Evolutionary conservation across 805 yeast species (phyloP), one percentile per base, ranked within the genome.

Genomic region (Hanseniaspora lindneri): DNA sequence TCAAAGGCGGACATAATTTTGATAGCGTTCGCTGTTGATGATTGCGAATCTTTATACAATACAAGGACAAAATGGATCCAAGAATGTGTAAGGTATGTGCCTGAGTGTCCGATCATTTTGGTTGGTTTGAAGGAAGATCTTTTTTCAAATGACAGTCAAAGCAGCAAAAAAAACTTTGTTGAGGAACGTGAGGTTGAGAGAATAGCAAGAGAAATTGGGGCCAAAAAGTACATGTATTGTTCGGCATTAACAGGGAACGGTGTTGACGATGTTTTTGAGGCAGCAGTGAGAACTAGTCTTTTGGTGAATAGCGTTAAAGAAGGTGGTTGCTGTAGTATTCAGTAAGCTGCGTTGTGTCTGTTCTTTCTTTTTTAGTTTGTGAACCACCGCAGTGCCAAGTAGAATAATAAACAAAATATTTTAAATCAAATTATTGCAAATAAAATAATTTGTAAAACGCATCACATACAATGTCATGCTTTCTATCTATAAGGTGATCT

Each of bases 181-280:
- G 77, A 74, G 56, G 56, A 47, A 9, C 59, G 55, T 35, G 75
- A 73, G 54, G 96, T 83, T 4, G 81, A 80, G 55, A 69, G 68
- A 42, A 82, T 79, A 23, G 94, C 95, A 0, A 72, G 72, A 49
- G 74, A 75, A 49, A 82, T 88, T 34, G 94, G 94, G 4, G 96
- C 96, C 1, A 78, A 81, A 54, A 73, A 70, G 53, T 88, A 84
- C 60, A 65, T 88, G 59, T 96, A 88, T 58, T 85, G 96, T 60
- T 83, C 94, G 41, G 86, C 96, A 1, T 67, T 88, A 55, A 84
- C 95, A 2, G 96, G 96, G 4, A 95, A 85, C 60, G 94, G 94
- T 11, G 96, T 88, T 20, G 96, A 87, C 63, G 94, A 84, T 59
- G 88, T 88, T 2, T 87, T 88, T 62, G 96, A 88, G 64, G 76